phyloP scores from a whole-genome alignment of 306 rosid genomes.

The Psophocarpus tetragonolobus region DNA sequence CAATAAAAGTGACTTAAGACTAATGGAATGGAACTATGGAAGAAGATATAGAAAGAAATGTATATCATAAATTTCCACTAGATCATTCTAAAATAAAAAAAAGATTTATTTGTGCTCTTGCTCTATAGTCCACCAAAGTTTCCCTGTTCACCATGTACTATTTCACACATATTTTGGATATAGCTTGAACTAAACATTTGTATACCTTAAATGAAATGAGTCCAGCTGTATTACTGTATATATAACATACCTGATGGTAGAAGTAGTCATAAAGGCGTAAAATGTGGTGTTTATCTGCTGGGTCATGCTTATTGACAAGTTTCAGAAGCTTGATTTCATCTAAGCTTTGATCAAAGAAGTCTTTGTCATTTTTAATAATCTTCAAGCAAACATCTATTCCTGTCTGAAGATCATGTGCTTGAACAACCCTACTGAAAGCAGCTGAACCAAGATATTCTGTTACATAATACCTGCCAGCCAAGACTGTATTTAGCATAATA shows the following conservation, averaged over 20 bases:
- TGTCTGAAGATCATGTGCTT: conserved; percentile 85
- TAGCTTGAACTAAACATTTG: conserved; percentile 11
- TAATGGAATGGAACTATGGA: conserved; percentile 1
- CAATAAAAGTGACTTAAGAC: conserved; percentile 12
- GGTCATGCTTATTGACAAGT: conserved; percentile 93
- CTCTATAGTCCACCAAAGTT: neutral
- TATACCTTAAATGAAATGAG: conserved; percentile 13
- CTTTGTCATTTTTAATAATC: conserved; percentile 97
- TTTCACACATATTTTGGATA: conserved; percentile 25
- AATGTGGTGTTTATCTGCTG: conserved; percentile 71
- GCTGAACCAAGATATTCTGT: conserved; percentile 96
- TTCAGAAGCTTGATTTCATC: conserved; percentile 97
- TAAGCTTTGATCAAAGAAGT: conserved; percentile 94
- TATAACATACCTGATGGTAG: conserved; percentile 75
- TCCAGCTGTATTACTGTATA: neutral
- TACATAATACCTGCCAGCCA: conserved; percentile 85
- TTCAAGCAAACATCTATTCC: conserved; percentile 95
- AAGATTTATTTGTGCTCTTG: conserved; percentile 9
- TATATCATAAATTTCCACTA: conserved; percentile 11
- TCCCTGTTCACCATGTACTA: neutral
- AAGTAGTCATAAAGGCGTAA: conserved; percentile 95
- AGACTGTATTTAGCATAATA: conserved; percentile 72
- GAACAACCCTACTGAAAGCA: conserved; percentile 95
- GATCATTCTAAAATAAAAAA: conserved; percentile 23
- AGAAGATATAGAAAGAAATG: neutral